phyloP scores from a whole-genome alignment of 768 basidiomycete species.

The Suillus subaureus region DNA sequence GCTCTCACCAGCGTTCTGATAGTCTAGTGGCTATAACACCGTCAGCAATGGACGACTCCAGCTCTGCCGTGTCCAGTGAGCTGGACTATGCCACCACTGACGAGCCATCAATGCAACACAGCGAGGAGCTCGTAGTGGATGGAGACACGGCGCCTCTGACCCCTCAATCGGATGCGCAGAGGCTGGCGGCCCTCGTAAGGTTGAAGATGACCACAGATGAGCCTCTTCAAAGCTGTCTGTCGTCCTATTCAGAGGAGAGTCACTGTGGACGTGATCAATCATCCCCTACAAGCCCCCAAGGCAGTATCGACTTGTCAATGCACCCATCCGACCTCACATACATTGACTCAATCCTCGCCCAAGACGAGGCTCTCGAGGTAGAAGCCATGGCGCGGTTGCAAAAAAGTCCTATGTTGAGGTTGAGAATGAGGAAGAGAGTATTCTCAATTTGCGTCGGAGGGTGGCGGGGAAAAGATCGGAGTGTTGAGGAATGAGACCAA shows the following conservation, averaged over 20 bases:
- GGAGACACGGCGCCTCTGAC: not conserved
- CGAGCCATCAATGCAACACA: not conserved
- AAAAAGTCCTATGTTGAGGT: not conserved
- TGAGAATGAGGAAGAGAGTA: not conserved
- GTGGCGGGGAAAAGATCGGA: not conserved
- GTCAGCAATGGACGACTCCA: not conserved
- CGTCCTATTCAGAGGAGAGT: not conserved
- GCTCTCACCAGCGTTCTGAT: not conserved
- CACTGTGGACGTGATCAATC: not conserved
- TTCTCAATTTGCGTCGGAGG: not conserved
- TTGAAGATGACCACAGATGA: not conserved
- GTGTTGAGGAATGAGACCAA: not conserved
- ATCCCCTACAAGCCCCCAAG: not conserved
- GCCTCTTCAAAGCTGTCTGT: not conserved
- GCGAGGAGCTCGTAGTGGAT: not conserved
- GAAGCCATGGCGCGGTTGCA: not conserved
- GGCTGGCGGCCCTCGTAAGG: not conserved
- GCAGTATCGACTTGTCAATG: not conserved
- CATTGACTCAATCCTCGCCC: not conserved
- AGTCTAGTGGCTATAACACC: not conserved
- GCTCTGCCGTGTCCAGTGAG: not conserved
- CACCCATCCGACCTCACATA: not conserved
- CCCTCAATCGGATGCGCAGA: constrained; percentile 4
- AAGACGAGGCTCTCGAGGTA: not conserved
- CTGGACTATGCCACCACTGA: not conserved